Base-by-base conservation (phyloP, 129 eudicot genomes). In the Chrysanthemum lavandulifolium region DNA sequence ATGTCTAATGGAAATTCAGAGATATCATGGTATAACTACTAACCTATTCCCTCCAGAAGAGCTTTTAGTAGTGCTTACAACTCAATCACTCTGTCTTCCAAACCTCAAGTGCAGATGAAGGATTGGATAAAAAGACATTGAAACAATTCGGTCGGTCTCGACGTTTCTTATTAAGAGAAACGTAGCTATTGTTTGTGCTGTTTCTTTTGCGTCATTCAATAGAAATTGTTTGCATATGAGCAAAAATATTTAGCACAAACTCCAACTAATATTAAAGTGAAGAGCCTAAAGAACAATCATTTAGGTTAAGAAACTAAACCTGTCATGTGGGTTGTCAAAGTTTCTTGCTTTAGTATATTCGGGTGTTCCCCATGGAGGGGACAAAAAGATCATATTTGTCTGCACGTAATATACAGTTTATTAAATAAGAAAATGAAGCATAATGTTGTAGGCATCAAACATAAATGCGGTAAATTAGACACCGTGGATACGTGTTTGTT, bases 11-110 rank as follows among this genome's bases (percentile, higher is more conserved):
- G 6, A 68, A 61, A 0, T 18, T 72, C 9, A 31, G 40, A 65
- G 13, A 33, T 65, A 51, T 43, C 27, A 61, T 48, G 19, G 5
- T 29, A 18, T 48, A 43, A 48, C 61, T 67, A 54, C 72, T 61
- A 62, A 95, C 99, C 91, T 83, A 71, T 84, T 79, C 91, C 99
- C 83, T 95, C 87, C 50, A 65, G 76, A 71, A 95, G 87, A 60
- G 97, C 97, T 69, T 84, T 95, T 71, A 88, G 80, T 52, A 95
- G 84, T 21, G 89, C 83, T 71, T 95, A 91, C 69, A 95, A 80
- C 68, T 95, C 99, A 59, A 88, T 68, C 59, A 86, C 25, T 83
- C 97, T 88, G 76, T 91, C 99, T 72, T 95, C 99, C 91, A 86
- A 83, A 16, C 21, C 21, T 19, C 21, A 19, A 19, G 21, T 19